These are phyloP conservation scores for Acacia acuminata DNA, from an alignment of 306 rosid species.

Conservation along the genomic window DNA sequence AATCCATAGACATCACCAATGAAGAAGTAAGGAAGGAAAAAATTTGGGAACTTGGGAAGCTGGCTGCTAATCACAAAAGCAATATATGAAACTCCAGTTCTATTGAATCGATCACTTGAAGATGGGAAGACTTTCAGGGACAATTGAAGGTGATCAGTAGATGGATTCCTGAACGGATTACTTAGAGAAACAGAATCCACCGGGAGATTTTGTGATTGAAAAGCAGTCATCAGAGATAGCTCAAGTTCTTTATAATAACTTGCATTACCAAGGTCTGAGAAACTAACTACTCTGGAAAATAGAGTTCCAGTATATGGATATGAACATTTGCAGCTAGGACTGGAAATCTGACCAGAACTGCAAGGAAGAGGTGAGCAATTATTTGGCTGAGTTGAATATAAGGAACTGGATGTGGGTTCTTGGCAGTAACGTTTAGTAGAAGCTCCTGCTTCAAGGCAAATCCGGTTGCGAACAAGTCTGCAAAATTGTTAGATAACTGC, in stretches of 20 bases:
- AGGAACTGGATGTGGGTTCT: neutral
- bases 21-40: conserved; percentile 59
- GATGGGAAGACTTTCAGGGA: conserved; percentile 58
- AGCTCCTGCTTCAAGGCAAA: conserved; percentile 43
- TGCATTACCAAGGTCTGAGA: conserved; percentile 41
- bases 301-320: conserved; percentile 61
- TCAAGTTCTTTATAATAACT: conserved; percentile 46
- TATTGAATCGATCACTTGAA: conserved; percentile 51
- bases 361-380: conserved; percentile 46
- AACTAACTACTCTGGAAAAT: conserved; percentile 51
- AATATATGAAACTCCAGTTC: conserved; percentile 42
- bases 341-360: conserved; percentile 37
- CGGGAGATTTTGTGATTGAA: conserved; percentile 18
- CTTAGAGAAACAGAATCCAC: conserved; percentile 67
- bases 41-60: conserved; percentile 44
- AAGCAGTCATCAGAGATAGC: conserved; percentile 19
- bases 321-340: conserved; percentile 78
- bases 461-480: conserved; percentile 55
- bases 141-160: conserved; percentile 42
- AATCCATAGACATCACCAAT: conserved; percentile 17
- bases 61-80: conserved; percentile 65
- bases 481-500: conserved; percentile 26
- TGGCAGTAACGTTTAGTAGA: conserved; percentile 45
- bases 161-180: conserved; percentile 28
- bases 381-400: conserved; percentile 36